Conservation (phyloP, 805 yeast species). For the Maudiozyma barnettii region DNA sequence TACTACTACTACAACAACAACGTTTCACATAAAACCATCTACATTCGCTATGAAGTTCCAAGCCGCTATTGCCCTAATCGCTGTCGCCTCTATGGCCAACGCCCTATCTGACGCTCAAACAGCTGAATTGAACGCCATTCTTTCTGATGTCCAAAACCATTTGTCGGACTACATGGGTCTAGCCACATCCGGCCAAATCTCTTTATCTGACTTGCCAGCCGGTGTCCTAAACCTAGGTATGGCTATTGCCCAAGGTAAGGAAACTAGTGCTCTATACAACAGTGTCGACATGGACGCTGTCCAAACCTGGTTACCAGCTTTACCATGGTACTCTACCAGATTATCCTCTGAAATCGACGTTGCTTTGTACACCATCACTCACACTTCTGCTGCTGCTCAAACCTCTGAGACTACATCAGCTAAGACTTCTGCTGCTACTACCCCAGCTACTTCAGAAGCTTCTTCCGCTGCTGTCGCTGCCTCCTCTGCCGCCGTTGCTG, state of each 20-base stretch:
- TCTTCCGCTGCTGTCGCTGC: not conserved
- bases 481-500: not conserved
- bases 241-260: conserved; percentile 25
- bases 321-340: conserved; percentile 28
- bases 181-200: conserved; percentile 2
- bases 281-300: conserved; percentile 23
- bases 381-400: not conserved
- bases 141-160: conserved; percentile 11
- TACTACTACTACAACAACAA: too few relatives aligned
- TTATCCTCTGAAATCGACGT: conserved; percentile 9
- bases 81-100: conserved; percentile 5
- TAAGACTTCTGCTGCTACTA: not conserved
- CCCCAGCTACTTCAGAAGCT: not conserved
- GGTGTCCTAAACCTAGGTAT: conserved; percentile 14
- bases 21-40: not conserved
- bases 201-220: conserved; percentile 8
- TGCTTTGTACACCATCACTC: not conserved
- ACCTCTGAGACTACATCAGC: not conserved
- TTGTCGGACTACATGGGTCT: conserved; percentile 8
- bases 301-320: conserved; percentile 20
- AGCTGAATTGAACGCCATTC: conserved; percentile 12
- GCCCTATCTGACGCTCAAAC: conserved; percentile 6
- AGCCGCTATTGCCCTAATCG: conserved; percentile 3
- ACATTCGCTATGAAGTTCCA: conserved; percentile 1
- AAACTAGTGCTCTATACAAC: conserved; percentile 22